Percentiles rank a stretch among this genome's conserved stretches.
phyloP scores from a whole-genome alignment of 352 stramenopile species.

The Phytophthora hybrid region DNA sequence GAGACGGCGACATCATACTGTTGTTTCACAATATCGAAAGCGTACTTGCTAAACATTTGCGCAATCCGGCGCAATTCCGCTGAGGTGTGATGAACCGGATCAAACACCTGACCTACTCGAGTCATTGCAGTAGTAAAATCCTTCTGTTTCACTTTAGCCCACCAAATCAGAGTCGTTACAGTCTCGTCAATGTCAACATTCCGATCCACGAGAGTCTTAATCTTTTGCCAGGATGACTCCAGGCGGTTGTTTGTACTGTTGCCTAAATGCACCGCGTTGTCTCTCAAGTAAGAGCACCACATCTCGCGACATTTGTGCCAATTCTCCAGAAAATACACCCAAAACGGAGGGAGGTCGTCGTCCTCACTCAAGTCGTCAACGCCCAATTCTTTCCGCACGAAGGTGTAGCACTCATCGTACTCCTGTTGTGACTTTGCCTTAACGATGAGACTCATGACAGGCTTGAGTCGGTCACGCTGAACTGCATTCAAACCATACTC shows the following conservation, averaged over 20 bases:
- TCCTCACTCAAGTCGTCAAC: too few species aligned
- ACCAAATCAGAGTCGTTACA: constrained; percentile 9
- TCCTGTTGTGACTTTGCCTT: not conserved
- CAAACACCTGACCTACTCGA: not conserved
- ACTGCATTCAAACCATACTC: not conserved
- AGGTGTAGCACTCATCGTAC: not conserved
- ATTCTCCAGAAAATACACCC: not conserved
- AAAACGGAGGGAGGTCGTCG: not conserved
- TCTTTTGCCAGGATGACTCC: constrained; percentile 16
- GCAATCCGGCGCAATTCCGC: not conserved
- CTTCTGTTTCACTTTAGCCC: constrained; percentile 16
- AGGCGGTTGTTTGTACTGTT: constrained; percentile 14
- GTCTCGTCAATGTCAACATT: constrained; percentile 9
- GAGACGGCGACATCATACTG: not conserved
- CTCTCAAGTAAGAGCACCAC: constrained; percentile 6
- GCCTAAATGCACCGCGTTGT: not conserved
- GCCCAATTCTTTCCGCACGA: too few species aligned
- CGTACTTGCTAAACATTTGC: constrained; percentile 1
- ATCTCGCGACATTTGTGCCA: constrained; percentile 3
- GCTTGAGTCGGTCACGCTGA: not conserved
- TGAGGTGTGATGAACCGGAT: not conserved
- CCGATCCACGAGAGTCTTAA: not conserved
- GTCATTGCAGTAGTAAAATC: not conserved
- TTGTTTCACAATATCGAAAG: constrained; percentile 10
- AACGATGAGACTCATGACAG: constrained; percentile 5